Conservation (phyloP, 495 filamentous ascomycete genomes). For the Podospora bellae-mahoneyi region DNA sequence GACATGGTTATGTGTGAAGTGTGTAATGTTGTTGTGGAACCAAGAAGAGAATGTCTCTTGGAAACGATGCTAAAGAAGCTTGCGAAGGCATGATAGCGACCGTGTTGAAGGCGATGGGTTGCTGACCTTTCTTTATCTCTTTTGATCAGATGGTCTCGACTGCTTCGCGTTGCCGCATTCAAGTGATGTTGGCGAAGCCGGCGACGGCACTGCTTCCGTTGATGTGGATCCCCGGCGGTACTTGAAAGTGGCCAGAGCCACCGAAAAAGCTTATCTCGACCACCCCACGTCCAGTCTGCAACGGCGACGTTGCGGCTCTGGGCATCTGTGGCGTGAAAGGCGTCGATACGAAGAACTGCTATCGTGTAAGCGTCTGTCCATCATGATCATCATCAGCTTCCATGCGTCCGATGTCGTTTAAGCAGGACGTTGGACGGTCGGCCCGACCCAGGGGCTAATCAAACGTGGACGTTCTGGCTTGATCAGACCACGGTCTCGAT, state of each 20-base stretch:
- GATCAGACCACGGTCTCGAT: not conserved
- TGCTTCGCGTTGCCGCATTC: not conserved
- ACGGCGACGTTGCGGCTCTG: not conserved
- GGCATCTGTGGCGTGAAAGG: not conserved
- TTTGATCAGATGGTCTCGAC: not conserved
- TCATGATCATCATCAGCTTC: slow-evolving; percentile 3
- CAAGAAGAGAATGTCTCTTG: not conserved
- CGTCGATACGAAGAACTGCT: not conserved
- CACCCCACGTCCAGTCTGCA: not conserved
- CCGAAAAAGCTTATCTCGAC: slow-evolving; percentile 6
- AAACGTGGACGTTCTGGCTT: not conserved
- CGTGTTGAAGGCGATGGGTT: not conserved
- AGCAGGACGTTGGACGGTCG: not conserved
- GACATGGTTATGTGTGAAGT: slow-evolving; percentile 1
- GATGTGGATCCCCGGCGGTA: not conserved
- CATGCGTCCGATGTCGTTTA: not conserved
- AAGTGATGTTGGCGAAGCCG: not conserved
- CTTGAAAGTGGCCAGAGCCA: not conserved
- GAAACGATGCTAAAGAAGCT: not conserved
- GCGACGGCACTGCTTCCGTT: not conserved
- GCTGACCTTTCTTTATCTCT: not conserved
- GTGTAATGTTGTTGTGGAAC: not conserved
- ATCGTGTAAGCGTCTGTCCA: not conserved
- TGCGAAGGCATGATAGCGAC: not conserved
- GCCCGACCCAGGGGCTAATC: not conserved